Percentiles rank a stretch among this genome's conserved stretches.
Evolutionary conservation across 2,329 filamentous ascomycete genomes (phyloP).

Genomic region (Exophiala dermatitidis): DNA sequence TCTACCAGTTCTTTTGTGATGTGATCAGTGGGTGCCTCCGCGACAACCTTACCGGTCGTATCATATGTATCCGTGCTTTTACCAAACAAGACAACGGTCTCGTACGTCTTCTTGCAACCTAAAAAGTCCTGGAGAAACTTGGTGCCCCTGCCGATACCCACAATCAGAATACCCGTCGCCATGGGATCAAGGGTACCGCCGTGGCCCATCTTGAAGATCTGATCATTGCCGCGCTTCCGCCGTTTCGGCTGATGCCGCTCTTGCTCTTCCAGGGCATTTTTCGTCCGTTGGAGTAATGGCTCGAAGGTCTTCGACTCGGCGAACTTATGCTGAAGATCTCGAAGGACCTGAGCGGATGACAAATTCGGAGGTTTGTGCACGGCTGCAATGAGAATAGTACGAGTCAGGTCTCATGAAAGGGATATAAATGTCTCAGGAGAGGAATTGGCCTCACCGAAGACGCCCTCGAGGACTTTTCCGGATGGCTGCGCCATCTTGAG

Average conservation of each 20-base stretch:
- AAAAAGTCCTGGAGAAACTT: conserved; percentile 75
- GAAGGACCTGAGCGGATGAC: conserved; percentile 83
- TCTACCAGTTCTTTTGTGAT: conserved; percentile 74
- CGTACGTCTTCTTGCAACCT: conserved; percentile 86
- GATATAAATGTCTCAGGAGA: conserved; percentile 17
- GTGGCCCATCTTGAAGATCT: conserved; percentile 85
- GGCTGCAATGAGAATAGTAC: conserved; percentile 45
- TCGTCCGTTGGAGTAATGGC: conserved; percentile 62
- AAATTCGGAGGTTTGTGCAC: conserved; percentile 87
- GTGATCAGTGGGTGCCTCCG: conserved; percentile 57
- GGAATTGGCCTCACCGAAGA: conserved; percentile 48
- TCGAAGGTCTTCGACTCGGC: conserved; percentile 72
- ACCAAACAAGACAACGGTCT: conserved; percentile 81
- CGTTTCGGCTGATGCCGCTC: conserved; percentile 28
- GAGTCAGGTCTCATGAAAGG: conserved; percentile 5
- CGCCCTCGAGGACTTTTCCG: conserved; percentile 52
- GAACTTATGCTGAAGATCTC: conserved; percentile 78
- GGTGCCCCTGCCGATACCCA: conserved; percentile 80
- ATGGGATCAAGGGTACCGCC: conserved; percentile 92
- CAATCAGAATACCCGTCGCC: conserved; percentile 84
- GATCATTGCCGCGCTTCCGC: conserved; percentile 55
- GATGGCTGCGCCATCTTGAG: conserved; percentile 23
- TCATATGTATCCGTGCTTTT: conserved; percentile 92
- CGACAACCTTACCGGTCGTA: conserved; percentile 72
- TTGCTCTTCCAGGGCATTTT: conserved; percentile 13